Evolutionary conservation across 164 flowering plant species (phyloP).

Genomic region (Annona cherimola): DNA sequence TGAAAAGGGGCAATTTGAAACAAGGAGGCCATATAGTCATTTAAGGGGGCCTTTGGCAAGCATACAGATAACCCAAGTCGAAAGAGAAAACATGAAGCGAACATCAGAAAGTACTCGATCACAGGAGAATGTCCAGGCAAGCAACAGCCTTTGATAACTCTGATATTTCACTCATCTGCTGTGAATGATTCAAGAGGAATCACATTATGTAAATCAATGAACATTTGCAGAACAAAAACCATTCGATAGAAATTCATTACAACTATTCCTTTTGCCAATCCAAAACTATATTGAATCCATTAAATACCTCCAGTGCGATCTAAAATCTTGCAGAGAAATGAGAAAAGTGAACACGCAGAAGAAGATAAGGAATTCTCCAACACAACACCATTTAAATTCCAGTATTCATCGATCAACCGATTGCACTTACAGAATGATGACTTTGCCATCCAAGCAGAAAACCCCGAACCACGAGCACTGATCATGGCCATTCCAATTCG

Average conservation of each 20-base stretch:
- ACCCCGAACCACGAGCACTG: conserved; percentile 61
- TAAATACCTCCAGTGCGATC: neutral
- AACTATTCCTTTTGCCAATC: neutral
- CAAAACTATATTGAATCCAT: neutral
- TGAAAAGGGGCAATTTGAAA: no score
- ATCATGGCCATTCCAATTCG: conserved; percentile 33
- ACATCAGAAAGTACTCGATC: neutral
- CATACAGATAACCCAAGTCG: no score
- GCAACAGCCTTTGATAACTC: neutral
- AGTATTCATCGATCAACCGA: neutral
- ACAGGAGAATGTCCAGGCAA: neutral
- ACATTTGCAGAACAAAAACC: neutral
- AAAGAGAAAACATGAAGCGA: neutral
- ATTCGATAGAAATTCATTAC: neutral
- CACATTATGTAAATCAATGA: no score
- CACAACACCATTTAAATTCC: neutral
- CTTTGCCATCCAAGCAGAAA: conserved; percentile 43
- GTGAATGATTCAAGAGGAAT: neutral
- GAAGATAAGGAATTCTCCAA: neutral
- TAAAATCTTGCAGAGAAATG: neutral
- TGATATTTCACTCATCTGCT: neutral
- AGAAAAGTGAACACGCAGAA: neutral
- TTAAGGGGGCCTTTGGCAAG: neutral
- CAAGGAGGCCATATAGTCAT: no score
- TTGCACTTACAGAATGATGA: conserved; percentile 40